Evolutionary conservation across 257 asterid genomes (phyloP), one percentile per base, ranked within the genome.

Genomic region (Vinca minor): DNA sequence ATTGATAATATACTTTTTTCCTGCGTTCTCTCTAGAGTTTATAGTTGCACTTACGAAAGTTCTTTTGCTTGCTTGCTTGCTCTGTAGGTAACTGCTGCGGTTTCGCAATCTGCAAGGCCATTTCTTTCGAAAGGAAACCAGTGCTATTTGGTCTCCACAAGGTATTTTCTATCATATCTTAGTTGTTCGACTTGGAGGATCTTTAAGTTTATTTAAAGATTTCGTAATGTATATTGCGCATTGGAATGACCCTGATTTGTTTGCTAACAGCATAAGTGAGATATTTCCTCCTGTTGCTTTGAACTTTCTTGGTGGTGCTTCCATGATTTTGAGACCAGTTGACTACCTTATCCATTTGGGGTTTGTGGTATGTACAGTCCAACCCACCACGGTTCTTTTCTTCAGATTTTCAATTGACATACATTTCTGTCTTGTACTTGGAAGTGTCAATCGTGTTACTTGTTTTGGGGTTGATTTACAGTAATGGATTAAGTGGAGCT

Each of bases 281-380:
- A 74, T 81, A 69, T 90, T 90, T 64, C 97, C 96, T 47, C 70
- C 80, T 4, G 93, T 87, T 65, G 67, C 87, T 63, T 73, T 90
- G 28, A 85, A 85, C 83, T 90, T 90, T 53, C 90, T 86, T 36
- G 95, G 91, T 13, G 87, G 80, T 29, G 88, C 95, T 61, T 82
- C 87, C 56, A 65, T 90, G 90, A 48, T 61, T 64, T 49, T 87
- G 68, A 85, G 85, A 74, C 97, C 97, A 48, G 63, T 58, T 26
- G 94, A 88, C 76, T 91, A 88, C 82, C 92, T 91, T 60, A 68
- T 85, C 57, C 85, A 72, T 74, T 47, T 68, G 74, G 92, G 93
- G 63, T 82, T 65, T 75, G 71, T 75, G 64, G 98, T 91, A 71
- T 82, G 98, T 86, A 58, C 28, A 23, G 28, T 50, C 34, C 23